A percentile compares a stretch with the other conserved stretches of the same genome.
phyloP scores from a whole-genome alignment of 257 asterid species.

The Primulina tabacum region DNA sequence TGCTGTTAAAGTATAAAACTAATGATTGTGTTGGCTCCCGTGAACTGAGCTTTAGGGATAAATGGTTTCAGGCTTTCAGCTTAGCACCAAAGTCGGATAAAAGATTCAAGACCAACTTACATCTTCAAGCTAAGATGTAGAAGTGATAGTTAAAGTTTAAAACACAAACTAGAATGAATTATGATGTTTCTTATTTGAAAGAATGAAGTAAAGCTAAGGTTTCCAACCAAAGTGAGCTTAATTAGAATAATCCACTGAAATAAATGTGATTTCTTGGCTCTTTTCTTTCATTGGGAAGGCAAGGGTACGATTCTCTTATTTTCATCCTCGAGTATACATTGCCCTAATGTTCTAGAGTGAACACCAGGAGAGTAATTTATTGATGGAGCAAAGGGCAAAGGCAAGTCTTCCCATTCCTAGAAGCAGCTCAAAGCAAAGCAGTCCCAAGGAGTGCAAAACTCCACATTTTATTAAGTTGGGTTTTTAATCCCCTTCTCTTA shows the following conservation, averaged over 20 bases:
- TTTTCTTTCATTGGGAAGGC: not conserved
- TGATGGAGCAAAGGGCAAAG: not conserved
- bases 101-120: not conserved
- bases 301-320: not conserved
- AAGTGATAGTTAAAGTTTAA: not conserved
- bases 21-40: not conserved
- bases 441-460: not conserved
- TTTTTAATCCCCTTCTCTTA: not conserved
- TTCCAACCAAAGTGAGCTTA: not conserved
- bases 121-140: not conserved
- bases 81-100: not conserved
- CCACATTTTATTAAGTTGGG: not conserved
- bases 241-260: not conserved
- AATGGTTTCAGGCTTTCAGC: not conserved
- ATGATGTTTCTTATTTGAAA: not conserved
- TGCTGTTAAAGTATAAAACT: too few relatives aligned
- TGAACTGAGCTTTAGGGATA: not conserved
- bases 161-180: not conserved
- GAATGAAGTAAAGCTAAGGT: not conserved
- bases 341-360: not conserved
- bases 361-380: not conserved
- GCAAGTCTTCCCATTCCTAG: not conserved
- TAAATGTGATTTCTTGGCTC: not conserved
- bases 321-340: not conserved
- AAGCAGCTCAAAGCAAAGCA: not conserved